Base-by-base conservation (phyloP, 2,329 filamentous ascomycete species). In the Penicillium sp. region DNA sequence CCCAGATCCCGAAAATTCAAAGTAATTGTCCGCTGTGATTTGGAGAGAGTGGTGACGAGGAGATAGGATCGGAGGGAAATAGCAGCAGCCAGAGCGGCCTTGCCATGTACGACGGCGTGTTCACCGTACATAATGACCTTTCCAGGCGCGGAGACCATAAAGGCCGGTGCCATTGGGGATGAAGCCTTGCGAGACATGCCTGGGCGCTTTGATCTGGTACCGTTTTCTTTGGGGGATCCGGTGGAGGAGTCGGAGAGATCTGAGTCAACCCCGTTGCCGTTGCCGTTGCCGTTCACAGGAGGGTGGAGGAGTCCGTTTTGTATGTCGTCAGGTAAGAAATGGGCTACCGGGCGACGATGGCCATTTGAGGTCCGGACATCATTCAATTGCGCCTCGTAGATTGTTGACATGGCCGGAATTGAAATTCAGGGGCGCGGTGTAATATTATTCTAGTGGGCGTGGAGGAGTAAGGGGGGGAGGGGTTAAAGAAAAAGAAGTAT, bases 41-140 rank as follows among this genome's bases (percentile, higher is more conserved):
- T 97, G 62, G 92, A 96, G 47, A 96, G 85, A 14, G 93, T 90
- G 16, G 93, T 96, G 71, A 98, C 93, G 68, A 96, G 92, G 49
- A 99, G 89, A 74, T 98, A 99, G 45, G 95, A 98, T 66, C 95
- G 89, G 27, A 99, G 84, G 27, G 95, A 96, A 57, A 99, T 96
- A 29, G 95, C 89, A 24, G 95, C 96, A 52, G 95, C 95, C 75
- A 99, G 93, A 57, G 95, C 93, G 65, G 92, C 87, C 88, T 97
- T 98, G 71, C 93, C 93, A 71, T 99, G 87, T 21, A 99, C 95
- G n/a, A 98, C 95, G 2, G 95, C 90, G 79, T 99, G 95, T 75
- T 99, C 95, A 64, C 95, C 95, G 77, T 93, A 98, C 52, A 98
- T 91, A 73, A 99, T 99, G 71, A 97, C 95, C 75, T 99, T 99